phyloP scores from a whole-genome alignment of 768 basidiomycete species.

The Lactarius evosmus region DNA sequence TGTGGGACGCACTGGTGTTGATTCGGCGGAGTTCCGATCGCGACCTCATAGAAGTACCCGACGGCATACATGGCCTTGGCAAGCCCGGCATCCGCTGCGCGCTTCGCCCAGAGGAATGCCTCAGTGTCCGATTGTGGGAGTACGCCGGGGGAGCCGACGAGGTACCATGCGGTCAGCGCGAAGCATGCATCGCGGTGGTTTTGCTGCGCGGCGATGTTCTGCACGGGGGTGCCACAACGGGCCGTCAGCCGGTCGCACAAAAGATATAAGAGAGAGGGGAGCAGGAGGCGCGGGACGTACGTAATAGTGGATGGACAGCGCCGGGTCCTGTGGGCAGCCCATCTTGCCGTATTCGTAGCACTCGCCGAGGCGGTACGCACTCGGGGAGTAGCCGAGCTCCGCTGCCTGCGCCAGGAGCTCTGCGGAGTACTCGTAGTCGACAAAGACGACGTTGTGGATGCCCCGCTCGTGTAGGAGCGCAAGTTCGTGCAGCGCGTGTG shows the following conservation, averaged over 20 bases:
- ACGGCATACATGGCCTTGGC: conserved; percentile 97
- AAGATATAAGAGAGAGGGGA: background rate
- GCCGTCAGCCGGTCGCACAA: background rate
- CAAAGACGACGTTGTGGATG: conserved; percentile 96
- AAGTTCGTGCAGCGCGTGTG: conserved; percentile 93
- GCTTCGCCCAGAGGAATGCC: conserved; percentile 96
- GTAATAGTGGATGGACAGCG: conserved; percentile 97
- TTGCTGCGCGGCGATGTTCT: conserved; percentile 99
- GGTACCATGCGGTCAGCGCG: conserved; percentile 97
- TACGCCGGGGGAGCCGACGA: conserved; percentile 96
- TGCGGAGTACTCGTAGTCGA: conserved; percentile 92
- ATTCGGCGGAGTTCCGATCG: conserved; percentile 74
- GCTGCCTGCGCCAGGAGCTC: conserved; percentile 94
- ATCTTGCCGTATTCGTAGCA: conserved; percentile 99
- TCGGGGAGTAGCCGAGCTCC: conserved; percentile 94
- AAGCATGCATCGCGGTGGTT: conserved; percentile 97
- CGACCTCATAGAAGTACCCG: conserved; percentile 96
- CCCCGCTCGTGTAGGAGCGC: conserved; percentile 94
- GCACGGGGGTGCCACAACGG: background rate
- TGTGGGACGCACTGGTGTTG: conserved; percentile 59
- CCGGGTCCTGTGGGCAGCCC: conserved; percentile 96
- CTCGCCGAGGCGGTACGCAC: conserved; percentile 92
- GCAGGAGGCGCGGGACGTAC: conserved; percentile 49
- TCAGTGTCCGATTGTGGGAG: conserved; percentile 98
- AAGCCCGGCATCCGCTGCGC: conserved; percentile 87